Evolutionary conservation across 805 yeast genomes (phyloP).

Genomic region (Wickerhamiella domercqiae): DNA sequence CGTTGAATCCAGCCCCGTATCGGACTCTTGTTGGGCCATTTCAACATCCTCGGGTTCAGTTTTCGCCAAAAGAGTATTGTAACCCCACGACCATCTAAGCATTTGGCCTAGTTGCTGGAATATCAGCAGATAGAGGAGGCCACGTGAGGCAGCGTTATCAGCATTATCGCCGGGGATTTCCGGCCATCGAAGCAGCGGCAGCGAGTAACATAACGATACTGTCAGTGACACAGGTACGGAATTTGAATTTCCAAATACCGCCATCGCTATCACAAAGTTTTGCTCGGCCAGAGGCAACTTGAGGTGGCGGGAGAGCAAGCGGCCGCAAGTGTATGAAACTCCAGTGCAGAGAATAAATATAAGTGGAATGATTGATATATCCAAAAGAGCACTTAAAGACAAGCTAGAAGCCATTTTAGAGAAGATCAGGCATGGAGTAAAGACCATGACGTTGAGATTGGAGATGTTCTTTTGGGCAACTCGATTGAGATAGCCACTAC

Average conservation of each 20-base stretch:
- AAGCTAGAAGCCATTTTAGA: constrained; percentile 55
- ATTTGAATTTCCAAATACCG: constrained; percentile 91
- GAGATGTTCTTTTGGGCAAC: constrained; percentile 67
- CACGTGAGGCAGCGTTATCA: constrained; percentile 48
- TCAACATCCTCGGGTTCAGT: constrained; percentile 1
- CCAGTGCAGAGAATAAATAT: constrained; percentile 72
- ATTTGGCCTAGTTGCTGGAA: constrained; percentile 57
- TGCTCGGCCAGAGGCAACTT: constrained; percentile 56
- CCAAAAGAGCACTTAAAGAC: constrained; percentile 60
- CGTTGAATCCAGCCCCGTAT: neutral
- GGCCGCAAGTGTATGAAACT: constrained; percentile 53
- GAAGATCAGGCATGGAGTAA: constrained; percentile 91
- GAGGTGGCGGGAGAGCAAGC: constrained; percentile 36
- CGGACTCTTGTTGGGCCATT: neutral
- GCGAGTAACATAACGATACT: constrained; percentile 47
- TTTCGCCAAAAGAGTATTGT: constrained; percentile 39
- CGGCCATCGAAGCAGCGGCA: constrained; percentile 46
- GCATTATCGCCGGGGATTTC: constrained; percentile 36
- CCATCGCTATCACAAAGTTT: constrained; percentile 92
- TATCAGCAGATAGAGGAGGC: constrained; percentile 42
- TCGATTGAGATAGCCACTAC: constrained; percentile 49
- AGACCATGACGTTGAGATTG: constrained; percentile 69
- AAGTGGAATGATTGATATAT: constrained; percentile 70
- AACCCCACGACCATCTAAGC: constrained; percentile 62
- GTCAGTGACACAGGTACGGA: constrained; percentile 84